Base-by-base conservation (phyloP, 1,139 yeast species). In the Diutina catenulata region DNA sequence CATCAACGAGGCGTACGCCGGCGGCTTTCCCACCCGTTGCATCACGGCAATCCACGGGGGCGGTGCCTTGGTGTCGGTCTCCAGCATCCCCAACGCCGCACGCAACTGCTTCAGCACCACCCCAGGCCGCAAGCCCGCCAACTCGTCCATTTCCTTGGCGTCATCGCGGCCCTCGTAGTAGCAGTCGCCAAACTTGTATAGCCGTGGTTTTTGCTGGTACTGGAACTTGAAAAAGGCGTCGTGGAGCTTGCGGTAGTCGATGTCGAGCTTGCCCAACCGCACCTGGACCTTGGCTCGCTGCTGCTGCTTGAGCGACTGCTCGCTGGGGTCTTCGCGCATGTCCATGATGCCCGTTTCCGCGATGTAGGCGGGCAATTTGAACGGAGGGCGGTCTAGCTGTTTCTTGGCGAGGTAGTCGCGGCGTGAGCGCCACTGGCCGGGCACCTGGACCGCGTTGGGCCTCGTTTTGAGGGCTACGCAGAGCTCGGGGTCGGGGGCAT, bases 201-300 rank as follows among this genome's bases (percentile, higher is more conserved):
- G 47, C 37, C 69, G 63, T 0, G 97, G 97, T 3, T 24, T 24
- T 4, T n/a, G 7, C 48, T 76, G 79, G 26, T 80, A 70, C 50
- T 84, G 94, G 48, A 70, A 64, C 51, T 80, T 79, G 68, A 84
- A 91, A 50, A 91, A 88, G 0, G 96, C 95, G 52, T 84, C 82
- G 51, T 87, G 78, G 21, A 91, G 58, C 47, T 79, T 81, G 44
- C 74, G 80, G 53, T 82, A 88, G 55, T 91, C 97, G 26, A 91
- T 72, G 56, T 91, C 98, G 21, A 91, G 59, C 41, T 77, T 68
- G 1, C 95, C 95, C 75, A 86, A 66, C 53, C 84, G 86, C 0
- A 96, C 96, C 53, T 86, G 95, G 0, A 88, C 94, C 39, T 82
- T 68, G 41, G 83, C 93, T 44, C 97, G 66, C 54, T 80, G 81